Conservation (phyloP, 177 flowering plant species). For the Vitis hybrid region DNA sequence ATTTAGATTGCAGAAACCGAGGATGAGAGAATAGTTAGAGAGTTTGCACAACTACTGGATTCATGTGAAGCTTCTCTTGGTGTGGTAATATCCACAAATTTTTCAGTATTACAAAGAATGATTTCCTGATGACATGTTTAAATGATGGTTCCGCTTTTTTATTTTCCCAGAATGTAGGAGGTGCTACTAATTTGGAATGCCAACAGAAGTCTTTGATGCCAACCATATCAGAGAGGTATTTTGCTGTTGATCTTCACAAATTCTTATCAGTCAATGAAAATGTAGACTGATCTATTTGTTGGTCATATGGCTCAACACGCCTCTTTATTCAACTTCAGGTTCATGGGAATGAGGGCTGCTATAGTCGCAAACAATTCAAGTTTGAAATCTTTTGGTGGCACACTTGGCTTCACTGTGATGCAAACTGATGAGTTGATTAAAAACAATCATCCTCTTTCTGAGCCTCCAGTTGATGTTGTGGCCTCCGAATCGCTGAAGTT, state of each 20-base stretch:
- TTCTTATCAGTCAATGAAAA: background rate
- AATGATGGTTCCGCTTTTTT: background rate
- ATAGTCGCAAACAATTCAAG: constrained; percentile 45
- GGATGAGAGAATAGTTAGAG: constrained; percentile 64
- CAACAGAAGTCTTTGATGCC: constrained; percentile 17
- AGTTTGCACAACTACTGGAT: constrained; percentile 66
- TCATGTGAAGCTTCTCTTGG: constrained; percentile 34
- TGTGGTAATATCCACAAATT: constrained; percentile 26
- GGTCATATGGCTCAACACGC: background rate
- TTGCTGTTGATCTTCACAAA: constrained; percentile 1
- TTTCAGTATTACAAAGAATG: background rate
- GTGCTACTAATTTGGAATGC: constrained; percentile 8
- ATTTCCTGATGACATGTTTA: background rate
- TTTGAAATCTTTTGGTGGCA: constrained; percentile 47
- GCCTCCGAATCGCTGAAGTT: constrained; percentile 50
- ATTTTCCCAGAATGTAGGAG: constrained; percentile 31
- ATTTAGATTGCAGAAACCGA: constrained; percentile 65
- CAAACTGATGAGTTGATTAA: constrained; percentile 34
- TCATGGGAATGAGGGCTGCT: constrained; percentile 92
- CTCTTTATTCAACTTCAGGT: constrained; percentile 41
- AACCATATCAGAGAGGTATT: constrained; percentile 58
- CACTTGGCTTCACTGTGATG: constrained; percentile 50
- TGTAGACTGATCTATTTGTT: background rate
- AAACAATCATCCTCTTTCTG: constrained; percentile 10
- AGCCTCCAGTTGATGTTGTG: constrained; percentile 18